These are phyloP conservation scores for Trebouxia sp. DNA, from an alignment of 139 green algal genomes.

Conservation along the genomic window DNA sequence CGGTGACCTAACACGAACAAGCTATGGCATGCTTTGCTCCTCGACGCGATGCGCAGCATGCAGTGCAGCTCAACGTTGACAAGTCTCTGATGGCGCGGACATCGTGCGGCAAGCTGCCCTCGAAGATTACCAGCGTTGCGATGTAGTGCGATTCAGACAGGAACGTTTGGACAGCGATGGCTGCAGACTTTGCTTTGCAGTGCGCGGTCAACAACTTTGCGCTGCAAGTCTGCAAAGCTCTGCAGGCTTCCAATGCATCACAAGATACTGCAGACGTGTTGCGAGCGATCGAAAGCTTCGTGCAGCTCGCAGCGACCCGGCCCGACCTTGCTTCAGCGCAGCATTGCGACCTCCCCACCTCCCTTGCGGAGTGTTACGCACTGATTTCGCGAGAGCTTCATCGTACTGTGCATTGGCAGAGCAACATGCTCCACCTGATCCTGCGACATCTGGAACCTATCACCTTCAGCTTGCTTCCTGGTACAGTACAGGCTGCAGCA, in stretches of 20 bases:
- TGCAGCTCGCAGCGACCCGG: not conserved
- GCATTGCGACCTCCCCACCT: not conserved
- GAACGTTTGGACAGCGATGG: no score
- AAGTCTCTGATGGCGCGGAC: no score
- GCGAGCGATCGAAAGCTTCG: not conserved
- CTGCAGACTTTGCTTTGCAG: constrained; percentile 15
- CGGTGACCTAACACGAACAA: constrained; percentile 3
- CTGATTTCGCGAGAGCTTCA: not conserved
- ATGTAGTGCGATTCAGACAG: no score
- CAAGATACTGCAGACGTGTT: not conserved
- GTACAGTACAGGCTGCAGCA: no score
- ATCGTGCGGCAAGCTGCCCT: no score
- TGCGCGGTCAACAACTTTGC: constrained; percentile 4
- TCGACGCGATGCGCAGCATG: constrained; percentile 10
- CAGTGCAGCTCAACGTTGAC: not conserved
- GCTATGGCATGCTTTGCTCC: constrained; percentile 5
- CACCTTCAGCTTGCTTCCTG: not conserved
- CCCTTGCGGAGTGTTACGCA: not conserved
- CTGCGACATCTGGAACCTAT: not conserved
- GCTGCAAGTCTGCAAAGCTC: not conserved
- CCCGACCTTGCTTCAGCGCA: not conserved
- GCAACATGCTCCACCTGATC: not conserved
- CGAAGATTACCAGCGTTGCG: not conserved
- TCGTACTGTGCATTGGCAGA: not conserved
- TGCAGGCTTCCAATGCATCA: not conserved